Conservation (phyloP, 108 stramenopile species). For the Cyclotella cryptica region DNA sequence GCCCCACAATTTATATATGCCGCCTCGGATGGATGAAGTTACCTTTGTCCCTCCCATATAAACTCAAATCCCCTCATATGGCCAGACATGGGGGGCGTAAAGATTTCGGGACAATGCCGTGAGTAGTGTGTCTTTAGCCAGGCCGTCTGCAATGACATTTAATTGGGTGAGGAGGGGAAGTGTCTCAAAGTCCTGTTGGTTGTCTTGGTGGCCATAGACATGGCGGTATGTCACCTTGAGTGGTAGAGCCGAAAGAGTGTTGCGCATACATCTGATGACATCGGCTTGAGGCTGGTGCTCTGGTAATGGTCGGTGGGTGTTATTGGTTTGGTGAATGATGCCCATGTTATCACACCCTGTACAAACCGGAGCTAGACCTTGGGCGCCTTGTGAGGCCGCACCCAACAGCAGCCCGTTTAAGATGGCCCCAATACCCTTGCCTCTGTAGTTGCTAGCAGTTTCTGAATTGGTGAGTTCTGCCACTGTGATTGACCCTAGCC, state of each 20-base stretch:
- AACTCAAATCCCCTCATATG: too few relatives aligned
- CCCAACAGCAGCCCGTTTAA: neutral
- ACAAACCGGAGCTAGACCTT: neutral
- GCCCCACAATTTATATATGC: too few relatives aligned
- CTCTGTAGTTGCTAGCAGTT: conserved; percentile 15
- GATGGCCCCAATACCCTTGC: neutral
- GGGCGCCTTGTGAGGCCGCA: neutral
- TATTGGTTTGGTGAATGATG: neutral
- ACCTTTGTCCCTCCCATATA: too few relatives aligned
- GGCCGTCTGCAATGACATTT: too few relatives aligned
- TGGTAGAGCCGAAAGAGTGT: neutral
- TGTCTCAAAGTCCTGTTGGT: too few relatives aligned
- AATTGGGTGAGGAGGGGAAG: too few relatives aligned
- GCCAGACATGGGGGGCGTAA: too few relatives aligned
- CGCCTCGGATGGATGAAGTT: too few relatives aligned
- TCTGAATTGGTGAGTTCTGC: neutral
- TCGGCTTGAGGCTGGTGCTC: conserved; percentile 14
- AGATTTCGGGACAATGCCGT: too few relatives aligned
- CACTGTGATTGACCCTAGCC: neutral
- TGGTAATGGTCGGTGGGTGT: neutral
- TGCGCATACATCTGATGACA: neutral
- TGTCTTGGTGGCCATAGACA: conserved; percentile 15
- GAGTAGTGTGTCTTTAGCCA: too few relatives aligned
- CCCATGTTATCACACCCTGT: conserved; percentile 16
- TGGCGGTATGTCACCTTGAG: neutral